A percentile compares a stretch with the other conserved stretches of the same genome.
Evolutionary conservation across 108 stramenopile species (phyloP).

Genomic region (Fragilaria radians): DNA sequence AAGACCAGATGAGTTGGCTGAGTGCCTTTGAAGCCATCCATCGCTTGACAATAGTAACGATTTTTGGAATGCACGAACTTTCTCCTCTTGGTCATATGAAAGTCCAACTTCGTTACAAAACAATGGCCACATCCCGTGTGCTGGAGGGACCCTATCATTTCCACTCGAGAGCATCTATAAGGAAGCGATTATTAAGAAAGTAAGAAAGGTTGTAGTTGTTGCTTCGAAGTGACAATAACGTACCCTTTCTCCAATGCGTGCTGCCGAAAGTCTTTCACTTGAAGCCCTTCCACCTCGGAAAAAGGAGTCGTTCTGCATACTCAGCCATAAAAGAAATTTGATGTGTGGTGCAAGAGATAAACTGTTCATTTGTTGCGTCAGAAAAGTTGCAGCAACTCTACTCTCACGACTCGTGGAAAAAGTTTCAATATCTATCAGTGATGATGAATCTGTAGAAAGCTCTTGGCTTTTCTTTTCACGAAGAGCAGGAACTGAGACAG

Average conservation of each 20-base stretch:
- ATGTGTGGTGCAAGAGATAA: constrained; percentile 59
- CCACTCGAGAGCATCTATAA: constrained; percentile 55
- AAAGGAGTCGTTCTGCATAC: constrained; percentile 76
- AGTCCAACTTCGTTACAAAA: constrained; percentile 88
- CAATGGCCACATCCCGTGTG: constrained; percentile 86
- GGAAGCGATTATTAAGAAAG: constrained; percentile 2
- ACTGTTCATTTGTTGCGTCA: constrained; percentile 64
- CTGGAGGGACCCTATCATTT: constrained; percentile 48
- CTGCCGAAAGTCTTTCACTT: constrained; percentile 83
- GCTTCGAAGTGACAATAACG: constrained; percentile 13
- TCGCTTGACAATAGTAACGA: constrained; percentile 34
- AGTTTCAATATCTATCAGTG: neutral
- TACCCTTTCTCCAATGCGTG: constrained; percentile 89
- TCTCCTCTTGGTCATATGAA: constrained; percentile 90
- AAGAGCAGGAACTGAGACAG: constrained; percentile 31
- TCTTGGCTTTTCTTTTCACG: constrained; percentile 20
- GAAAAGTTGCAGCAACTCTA: constrained; percentile 49
- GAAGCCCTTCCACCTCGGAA: constrained; percentile 76
- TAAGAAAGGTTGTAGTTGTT: constrained; percentile 1
- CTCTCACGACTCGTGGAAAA: constrained; percentile 30
- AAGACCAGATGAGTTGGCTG: constrained; percentile 47
- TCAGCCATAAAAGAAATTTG: constrained; percentile 84
- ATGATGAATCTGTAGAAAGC: constrained; percentile 23
- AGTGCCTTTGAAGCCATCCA: constrained; percentile 77
- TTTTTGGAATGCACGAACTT: constrained; percentile 62